Base-by-base conservation (phyloP, 768 basidiomycete species). In the Suillus subaureus region DNA sequence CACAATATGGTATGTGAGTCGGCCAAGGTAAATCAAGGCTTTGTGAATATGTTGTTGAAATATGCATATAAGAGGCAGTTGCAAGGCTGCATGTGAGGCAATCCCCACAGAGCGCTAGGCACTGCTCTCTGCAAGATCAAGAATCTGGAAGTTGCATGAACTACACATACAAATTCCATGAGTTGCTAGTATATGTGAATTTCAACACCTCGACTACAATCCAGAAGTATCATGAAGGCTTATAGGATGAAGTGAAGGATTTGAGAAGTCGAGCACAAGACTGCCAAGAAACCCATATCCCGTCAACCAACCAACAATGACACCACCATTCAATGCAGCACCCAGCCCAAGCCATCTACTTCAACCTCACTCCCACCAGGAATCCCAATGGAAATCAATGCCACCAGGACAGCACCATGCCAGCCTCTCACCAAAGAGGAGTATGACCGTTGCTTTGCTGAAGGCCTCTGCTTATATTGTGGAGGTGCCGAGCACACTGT, bases 401-500 rank as follows among this genome's bases (percentile, higher is more conserved):
- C 73, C 26, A 64, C 56, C 3, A 64, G 15, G 7, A 64, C 56
- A 65, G 39, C 35, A 9, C 16, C 16, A 0, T 71, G 71, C 35
- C 74, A 75, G 15, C 74, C 68, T 8, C 70, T 81, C 61, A 73
- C 77, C 0, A 37, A 66, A 4, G 72, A 69, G 3, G 78, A 79
- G 66, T 47, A 64, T 0, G 67, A 75, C 23, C 67, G 66, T n/a
- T 73, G 72, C 37, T 40, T 60, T 18, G 67, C 70, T 11, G 49
- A 75, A 0, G 68, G 70, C 23, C 72, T 82, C 3, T 82, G 80
- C 68, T 61, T 75, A n/a, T 81, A 80, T 61, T 82, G 80, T 57
- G 76, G n/a, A n/a, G n/a, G n/a, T n/a, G n/a, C n/a, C n/a, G 68
- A 72, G 15, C 80, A 81, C 64, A 51, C 58, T 2, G 71, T 71